Percentiles rank a stretch among this genome's conserved stretches.
Conservation (phyloP, 2,329 filamentous ascomycete genomes). For the Calonectria fujianensis region DNA sequence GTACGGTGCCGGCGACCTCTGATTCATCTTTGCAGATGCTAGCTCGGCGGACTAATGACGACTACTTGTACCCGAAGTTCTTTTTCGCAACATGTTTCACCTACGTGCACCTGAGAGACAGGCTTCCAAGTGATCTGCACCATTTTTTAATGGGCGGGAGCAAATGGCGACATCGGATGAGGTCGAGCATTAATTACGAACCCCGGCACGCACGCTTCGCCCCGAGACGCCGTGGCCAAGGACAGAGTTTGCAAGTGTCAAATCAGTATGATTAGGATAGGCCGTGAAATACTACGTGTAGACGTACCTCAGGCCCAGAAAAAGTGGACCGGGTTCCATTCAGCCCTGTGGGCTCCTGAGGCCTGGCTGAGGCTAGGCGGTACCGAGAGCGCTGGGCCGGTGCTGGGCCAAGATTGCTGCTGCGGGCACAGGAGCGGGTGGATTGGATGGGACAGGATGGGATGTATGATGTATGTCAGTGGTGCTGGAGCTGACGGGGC, state of each 20-base stretch:
- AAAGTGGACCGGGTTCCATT: conserved; percentile 41
- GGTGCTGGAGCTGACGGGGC: conserved; percentile 48
- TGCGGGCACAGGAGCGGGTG: conserved; percentile 22
- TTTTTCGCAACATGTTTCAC: conserved; percentile 30
- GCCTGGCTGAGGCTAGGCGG: conserved; percentile 23
- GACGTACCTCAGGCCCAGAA: conserved; percentile 16
- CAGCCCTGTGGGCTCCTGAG: conserved; percentile 50
- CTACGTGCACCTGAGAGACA: not conserved
- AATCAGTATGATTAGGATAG: conserved; percentile 28
- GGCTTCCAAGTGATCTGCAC: not conserved
- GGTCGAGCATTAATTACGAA: conserved; percentile 22
- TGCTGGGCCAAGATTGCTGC: conserved; percentile 9
- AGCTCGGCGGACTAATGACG: not conserved
- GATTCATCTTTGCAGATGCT: conserved; percentile 32
- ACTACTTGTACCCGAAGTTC: conserved; percentile 17
- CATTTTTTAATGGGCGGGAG: conserved; percentile 6
- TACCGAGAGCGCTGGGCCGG: conserved; percentile 13
- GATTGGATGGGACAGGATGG: conserved; percentile 26
- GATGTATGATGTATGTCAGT: conserved; percentile 31
- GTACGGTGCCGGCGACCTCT: conserved; percentile 18
- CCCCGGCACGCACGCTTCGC: conserved; percentile 21
- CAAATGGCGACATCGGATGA: conserved; percentile 20
- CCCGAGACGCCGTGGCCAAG: conserved; percentile 18
- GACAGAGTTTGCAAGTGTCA: conserved; percentile 31
- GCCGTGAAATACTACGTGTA: conserved; percentile 10